phyloP scores from a whole-genome alignment of 2,329 filamentous ascomycete species.

The Cordyceps fumosorosea region DNA sequence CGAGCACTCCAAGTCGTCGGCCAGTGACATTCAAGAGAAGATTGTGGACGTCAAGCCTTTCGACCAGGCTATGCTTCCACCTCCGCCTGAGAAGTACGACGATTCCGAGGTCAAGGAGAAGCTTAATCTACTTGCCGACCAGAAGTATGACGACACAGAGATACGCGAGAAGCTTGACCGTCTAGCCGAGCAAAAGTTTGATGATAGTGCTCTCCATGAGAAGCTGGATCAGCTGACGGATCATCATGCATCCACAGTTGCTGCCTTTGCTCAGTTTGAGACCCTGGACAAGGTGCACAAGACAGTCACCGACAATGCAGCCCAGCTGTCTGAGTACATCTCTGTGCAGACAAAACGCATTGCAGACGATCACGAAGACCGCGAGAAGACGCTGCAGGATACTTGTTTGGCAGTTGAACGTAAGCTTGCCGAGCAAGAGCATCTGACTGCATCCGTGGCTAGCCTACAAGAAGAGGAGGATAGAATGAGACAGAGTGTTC shows the following conservation, averaged over 20 bases:
- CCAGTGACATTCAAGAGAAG: constrained; percentile 48
- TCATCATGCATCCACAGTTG: constrained; percentile 56
- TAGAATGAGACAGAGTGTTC: constrained; percentile 48
- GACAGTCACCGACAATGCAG: constrained; percentile 77
- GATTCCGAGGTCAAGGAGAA: constrained; percentile 27
- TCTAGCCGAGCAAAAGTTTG: constrained; percentile 18
- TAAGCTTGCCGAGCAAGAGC: constrained; percentile 58
- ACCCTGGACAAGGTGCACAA: constrained; percentile 84
- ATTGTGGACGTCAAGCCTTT: constrained; percentile 56
- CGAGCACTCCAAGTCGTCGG: constrained; percentile 71
- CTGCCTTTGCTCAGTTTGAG: constrained; percentile 68
- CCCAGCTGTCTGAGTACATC: constrained; percentile 78
- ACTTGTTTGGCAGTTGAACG: constrained; percentile 75
- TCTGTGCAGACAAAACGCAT: constrained; percentile 68
- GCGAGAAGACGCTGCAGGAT: constrained; percentile 73
- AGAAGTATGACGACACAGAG: constrained; percentile 28
- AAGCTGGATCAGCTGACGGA: constrained; percentile 24
- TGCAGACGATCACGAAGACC: constrained; percentile 69
- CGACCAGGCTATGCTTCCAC: constrained; percentile 51
- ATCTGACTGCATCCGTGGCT: constrained; percentile 49
- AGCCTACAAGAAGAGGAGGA: constrained; percentile 46
- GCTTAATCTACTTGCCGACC: constrained; percentile 27
- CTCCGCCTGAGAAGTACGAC: constrained; percentile 56
- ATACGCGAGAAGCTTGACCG: constrained; percentile 21
- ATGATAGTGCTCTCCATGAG: constrained; percentile 17